Evolutionary conservation across 2,329 filamentous ascomycete species (phyloP), one percentile per base, ranked within the genome.

Genomic region (Monosporascus sp.): DNA sequence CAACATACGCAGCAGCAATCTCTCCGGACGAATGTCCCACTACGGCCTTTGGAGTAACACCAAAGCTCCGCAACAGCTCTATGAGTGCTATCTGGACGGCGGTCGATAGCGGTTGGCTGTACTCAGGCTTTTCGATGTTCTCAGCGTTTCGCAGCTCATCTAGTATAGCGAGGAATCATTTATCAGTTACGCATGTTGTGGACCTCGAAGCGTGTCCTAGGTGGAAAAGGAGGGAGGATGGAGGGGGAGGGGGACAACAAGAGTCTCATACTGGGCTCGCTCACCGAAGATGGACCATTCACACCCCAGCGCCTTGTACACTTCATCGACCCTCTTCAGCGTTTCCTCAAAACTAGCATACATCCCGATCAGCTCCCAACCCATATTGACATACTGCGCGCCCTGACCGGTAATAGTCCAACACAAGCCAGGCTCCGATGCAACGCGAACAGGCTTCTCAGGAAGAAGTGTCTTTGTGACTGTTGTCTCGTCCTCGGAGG

Each of bases 21-120:
- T 74, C 71, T 6, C 70, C 70, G 0, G 64, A 67, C 0, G 70
- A 73, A 48, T 72, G 70, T 1, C 70, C 69, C 0, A 70, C 52
- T 0, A 72, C 67, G 0, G 63, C 65, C 0, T 51, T 54, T 0
- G 68, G 67, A 2, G 50, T 38, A 5, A 72, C 45, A 3, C 57
- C 62, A 35, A 65, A 65, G 5, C 56, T 62, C n/a, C 51, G 47
- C 1, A 73, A 51, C 1, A 73, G 62, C 15, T 70, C 65, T 1
- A 72, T 60, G 2, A 74, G 56, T 0, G 64, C 70, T 7, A 73
- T 51, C 41, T 74, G 71, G 0, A 73, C n/a, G 1, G 62, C 67
- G 0, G 67, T 69, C 1, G 58, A 69, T 3, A 66, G 54, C 0
- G 68, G 65, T 38, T 70, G 67, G 8, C 67, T 64, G 20, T 65